Base-by-base conservation (phyloP, 805 yeast species). In the Candida berthetii region DNA sequence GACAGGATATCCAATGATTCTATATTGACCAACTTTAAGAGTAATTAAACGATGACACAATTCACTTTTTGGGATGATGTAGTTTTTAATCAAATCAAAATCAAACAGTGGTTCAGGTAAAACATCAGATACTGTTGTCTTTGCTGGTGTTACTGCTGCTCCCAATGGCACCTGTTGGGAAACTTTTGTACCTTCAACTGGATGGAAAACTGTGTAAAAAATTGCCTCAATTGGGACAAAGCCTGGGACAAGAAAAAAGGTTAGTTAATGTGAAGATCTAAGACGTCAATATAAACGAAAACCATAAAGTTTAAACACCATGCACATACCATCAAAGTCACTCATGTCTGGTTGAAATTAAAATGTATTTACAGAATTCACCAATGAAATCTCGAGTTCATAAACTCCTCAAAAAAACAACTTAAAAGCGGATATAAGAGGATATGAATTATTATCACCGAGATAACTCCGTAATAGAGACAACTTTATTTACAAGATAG, bases 161-260 rank as follows among this genome's bases (percentile, higher is more conserved):
- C 88, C 86, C 32, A 80, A 78, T 3, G 99, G 99, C 0, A 88
- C 95, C 58, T 93, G 96, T 53, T 85, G 85, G 5, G 85, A 74
- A 6, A 91, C 90, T 62, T 89, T 88, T 0, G 98, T 83, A 1
- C 99, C 99, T 54, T 89, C 96, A 0, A 93, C 85, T 0, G 97
- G 97, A 54, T 93, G 97, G 62, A 93, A 93, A 0, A 86, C 87
- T 0, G 96, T 80, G 60, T 87, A 93, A 60, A 93, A 90, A 36
- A 89, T 69, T 2, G 96, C 93, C 43, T 78, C 71, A 15, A 93
- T 88, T n/a, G 95, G 96, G 7, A 82, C 84, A 56, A 90, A 89
- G 17, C 96, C 96, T 60, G 55, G 8, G 24, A 22, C 8, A 22
- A 22, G 3, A 10, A 4, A 16, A 27, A 38, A 9, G 4, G 22